These are phyloP conservation scores for Fusarium verrucosum DNA, from an alignment of 2,329 filamentous ascomycete genomes.

Conservation along the genomic window DNA sequence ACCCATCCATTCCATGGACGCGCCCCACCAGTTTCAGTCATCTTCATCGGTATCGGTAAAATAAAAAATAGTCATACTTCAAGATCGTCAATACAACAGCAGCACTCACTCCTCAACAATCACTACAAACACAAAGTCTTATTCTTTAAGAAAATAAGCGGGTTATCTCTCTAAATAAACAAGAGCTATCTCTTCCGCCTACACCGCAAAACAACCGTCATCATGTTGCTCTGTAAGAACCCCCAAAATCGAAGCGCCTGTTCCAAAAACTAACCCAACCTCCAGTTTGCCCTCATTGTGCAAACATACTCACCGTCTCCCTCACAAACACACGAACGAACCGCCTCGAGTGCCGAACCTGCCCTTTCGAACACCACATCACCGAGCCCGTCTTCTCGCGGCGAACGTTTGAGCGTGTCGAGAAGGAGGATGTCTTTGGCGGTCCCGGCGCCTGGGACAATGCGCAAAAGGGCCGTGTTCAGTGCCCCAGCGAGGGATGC, in stretches of 20 bases:
- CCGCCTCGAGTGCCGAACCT: slow-evolving; percentile 94
- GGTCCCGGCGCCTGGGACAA: slow-evolving; percentile 91
- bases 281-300: slow-evolving; percentile 82
- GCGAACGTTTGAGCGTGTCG: slow-evolving; percentile 85
- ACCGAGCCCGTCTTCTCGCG: slow-evolving; percentile 82
- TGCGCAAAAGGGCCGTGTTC: slow-evolving; percentile 82
- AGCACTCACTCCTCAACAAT: neutral
- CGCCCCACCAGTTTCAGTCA: slow-evolving; percentile 30
- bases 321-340: slow-evolving; percentile 69
- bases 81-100: neutral
- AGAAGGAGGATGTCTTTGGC: slow-evolving; percentile 89
- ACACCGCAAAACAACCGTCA: slow-evolving; percentile 37
- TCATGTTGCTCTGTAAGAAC: slow-evolving; percentile 72
- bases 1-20: neutral
- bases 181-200: neutral
- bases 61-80: slow-evolving; percentile 12
- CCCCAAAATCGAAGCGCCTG: slow-evolving; percentile 3
- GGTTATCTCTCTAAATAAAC: neutral
- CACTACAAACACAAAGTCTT: neutral
- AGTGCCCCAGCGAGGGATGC: slow-evolving; percentile 85
- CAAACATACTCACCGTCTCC: slow-evolving; percentile 83
- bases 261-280: slow-evolving; percentile 21
- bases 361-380: slow-evolving; percentile 89
- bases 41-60: neutral
- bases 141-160: neutral